Evolutionary conservation across 805 yeast genomes (phyloP).

Genomic region (Yarrowia sp.): DNA sequence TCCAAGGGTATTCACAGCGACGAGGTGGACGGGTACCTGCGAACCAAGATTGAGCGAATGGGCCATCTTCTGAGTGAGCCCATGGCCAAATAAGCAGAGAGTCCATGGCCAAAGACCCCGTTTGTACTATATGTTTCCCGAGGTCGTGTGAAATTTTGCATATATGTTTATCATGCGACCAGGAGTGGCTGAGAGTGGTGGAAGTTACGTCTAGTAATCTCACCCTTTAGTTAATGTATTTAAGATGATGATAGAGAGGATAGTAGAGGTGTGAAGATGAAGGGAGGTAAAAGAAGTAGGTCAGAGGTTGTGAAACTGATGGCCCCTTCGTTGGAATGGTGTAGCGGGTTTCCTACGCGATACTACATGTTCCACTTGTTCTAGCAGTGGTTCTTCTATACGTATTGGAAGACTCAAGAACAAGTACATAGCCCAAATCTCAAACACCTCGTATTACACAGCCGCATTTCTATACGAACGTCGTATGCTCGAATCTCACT

Average conservation of each 20-base stretch:
- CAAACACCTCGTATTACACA: too few relatives aligned
- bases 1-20: slow-evolving; percentile 75
- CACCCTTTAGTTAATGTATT: slow-evolving; percentile 13
- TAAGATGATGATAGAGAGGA: slow-evolving; percentile 10
- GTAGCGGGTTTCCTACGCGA: too few relatives aligned
- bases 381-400: too few relatives aligned
- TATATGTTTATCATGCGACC: slow-evolving; percentile 2
- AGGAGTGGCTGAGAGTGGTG: background rate
- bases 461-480: too few relatives aligned
- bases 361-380: too few relatives aligned
- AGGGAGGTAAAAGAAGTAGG: too few relatives aligned
- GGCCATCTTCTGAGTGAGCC: slow-evolving; percentile 77
- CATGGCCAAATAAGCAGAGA: slow-evolving; percentile 2
- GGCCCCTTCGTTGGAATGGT: too few relatives aligned
- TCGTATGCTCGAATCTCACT: too few relatives aligned
- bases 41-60: slow-evolving; percentile 96
- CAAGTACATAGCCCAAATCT: too few relatives aligned
- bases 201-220: background rate
- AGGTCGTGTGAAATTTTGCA: slow-evolving; percentile 8
- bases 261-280: too few relatives aligned
- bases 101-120: background rate
- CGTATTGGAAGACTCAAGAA: too few relatives aligned
- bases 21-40: slow-evolving; percentile 90
- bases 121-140: slow-evolving; percentile 13
- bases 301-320: too few relatives aligned